These are phyloP conservation scores for Microstegium vimineum DNA, from an alignment of 176 grass and related monocot genomes.

Conservation along the genomic window DNA sequence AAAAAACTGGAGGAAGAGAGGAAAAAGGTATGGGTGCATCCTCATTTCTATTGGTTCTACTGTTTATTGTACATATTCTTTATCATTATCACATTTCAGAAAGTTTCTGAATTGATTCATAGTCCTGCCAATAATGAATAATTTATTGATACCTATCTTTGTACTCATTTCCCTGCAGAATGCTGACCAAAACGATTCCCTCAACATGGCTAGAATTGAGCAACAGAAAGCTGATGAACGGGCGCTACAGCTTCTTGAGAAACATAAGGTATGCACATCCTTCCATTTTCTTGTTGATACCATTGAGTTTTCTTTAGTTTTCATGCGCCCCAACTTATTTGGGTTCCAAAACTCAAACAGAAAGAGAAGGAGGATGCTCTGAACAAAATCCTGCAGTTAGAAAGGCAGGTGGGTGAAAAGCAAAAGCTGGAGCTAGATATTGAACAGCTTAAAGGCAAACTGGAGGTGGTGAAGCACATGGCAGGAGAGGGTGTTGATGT, in stretches of 20 bases:
- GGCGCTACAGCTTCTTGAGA: conserved; percentile 27
- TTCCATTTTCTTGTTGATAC: not conserved
- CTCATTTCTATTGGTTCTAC: not conserved
- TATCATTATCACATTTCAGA: not conserved
- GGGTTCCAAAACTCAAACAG: conserved; percentile 13
- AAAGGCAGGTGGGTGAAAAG: conserved; percentile 38
- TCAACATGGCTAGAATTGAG: conserved; percentile 47
- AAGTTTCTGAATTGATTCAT: not conserved
- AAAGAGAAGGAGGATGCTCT: conserved; percentile 45
- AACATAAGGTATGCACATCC: conserved; percentile 27
- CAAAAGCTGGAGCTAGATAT: conserved; percentile 45
- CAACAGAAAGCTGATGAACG: conserved; percentile 33
- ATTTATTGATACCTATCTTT: conserved; percentile 6
- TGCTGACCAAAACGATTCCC: conserved; percentile 28
- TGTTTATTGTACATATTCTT: not conserved
- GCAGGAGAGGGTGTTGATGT: conserved; percentile 37
- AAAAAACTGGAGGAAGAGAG: conserved; percentile 54
- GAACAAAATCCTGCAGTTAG: conserved; percentile 38
- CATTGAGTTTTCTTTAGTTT: not conserved
- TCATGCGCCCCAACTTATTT: not conserved
- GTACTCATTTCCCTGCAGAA: conserved; percentile 23
- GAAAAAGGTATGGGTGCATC: conserved; percentile 34
- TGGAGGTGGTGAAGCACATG: conserved; percentile 41
- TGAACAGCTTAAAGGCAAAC: conserved; percentile 36
- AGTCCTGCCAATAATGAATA: not conserved